A percentile compares a stretch with the other conserved stretches of the same genome.
These are phyloP conservation scores for Pelargonium fulgidum DNA, from an alignment of 441 rosid species.

Conservation along the genomic window DNA sequence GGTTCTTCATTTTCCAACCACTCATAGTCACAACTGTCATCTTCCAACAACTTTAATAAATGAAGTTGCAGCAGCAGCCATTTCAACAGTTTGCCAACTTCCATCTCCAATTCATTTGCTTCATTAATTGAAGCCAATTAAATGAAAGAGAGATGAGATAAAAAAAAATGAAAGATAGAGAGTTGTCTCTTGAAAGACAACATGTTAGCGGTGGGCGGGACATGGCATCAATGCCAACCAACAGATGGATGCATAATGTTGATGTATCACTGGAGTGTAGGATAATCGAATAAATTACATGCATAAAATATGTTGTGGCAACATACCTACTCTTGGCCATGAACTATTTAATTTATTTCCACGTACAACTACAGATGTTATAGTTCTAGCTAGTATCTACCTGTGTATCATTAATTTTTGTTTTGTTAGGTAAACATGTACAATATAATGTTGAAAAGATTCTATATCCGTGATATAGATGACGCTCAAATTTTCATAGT, in stretches of 20 bases:
- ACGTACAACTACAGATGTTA: neutral
- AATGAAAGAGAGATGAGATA: too few species aligned
- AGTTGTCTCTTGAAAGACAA: too few species aligned
- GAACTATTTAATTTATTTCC: neutral
- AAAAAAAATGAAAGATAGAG: too few species aligned
- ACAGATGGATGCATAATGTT: neutral
- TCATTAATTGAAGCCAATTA: too few species aligned
- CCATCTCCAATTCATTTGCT: too few species aligned
- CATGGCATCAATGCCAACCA: too few species aligned
- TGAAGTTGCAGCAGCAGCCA: too few species aligned
- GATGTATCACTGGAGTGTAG: neutral
- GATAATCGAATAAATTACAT: neutral
- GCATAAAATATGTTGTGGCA: neutral
- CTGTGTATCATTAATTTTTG: neutral
- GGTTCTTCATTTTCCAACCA: too few species aligned
- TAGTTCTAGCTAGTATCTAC: neutral
- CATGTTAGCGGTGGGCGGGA: too few species aligned
- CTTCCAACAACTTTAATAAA: too few species aligned
- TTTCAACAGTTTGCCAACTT: too few species aligned
- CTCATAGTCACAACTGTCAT: too few species aligned
- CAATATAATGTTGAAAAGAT: neutral
- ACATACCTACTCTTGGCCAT: neutral
- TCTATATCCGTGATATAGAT: neutral
- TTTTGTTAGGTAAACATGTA: slow-evolving; percentile 1
- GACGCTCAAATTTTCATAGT: neutral